phyloP scores from a whole-genome alignment of 768 basidiomycete genomes.

The Mycena vulgaris region DNA sequence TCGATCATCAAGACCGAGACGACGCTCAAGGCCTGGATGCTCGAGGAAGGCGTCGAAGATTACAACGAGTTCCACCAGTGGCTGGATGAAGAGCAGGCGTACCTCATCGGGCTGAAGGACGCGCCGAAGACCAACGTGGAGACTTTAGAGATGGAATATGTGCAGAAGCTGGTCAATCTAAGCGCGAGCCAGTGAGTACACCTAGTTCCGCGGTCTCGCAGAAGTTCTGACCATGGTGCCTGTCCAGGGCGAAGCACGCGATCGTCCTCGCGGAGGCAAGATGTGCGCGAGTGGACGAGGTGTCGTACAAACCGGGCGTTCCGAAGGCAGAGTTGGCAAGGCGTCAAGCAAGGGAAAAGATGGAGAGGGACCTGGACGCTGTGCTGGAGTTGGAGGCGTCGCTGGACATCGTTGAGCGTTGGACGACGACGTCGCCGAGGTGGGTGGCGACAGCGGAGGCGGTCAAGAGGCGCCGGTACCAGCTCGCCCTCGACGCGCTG shows the following conservation, averaged over 20 bases:
- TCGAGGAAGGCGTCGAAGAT: constrained; percentile 15
- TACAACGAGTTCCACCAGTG: constrained; percentile 17
- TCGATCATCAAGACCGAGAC: constrained; percentile 31
- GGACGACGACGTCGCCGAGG: constrained; percentile 28
- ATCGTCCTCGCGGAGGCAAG: not conserved
- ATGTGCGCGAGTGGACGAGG: not conserved
- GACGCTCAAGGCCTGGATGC: constrained; percentile 21
- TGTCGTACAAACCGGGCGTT: not conserved
- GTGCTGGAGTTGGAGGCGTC: not conserved
- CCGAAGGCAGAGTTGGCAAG: constrained; percentile 6
- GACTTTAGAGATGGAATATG: not conserved
- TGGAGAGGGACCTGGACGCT: not conserved
- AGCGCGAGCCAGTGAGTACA: not conserved
- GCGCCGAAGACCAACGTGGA: not conserved
- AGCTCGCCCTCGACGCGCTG: no score
- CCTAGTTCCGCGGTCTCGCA: not conserved
- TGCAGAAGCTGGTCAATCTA: not conserved
- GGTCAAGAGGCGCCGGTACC: constrained; percentile 27
- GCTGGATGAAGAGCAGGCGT: constrained; percentile 19
- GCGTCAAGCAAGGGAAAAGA: constrained; percentile 6
- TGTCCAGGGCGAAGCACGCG: not conserved
- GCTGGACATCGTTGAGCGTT: constrained; percentile 7
- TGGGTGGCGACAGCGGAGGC: constrained; percentile 29
- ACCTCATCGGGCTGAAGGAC: not conserved
- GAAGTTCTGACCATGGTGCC: not conserved